Conservation (phyloP, 768 basidiomycete species). For the Tremella fuciformis region DNA sequence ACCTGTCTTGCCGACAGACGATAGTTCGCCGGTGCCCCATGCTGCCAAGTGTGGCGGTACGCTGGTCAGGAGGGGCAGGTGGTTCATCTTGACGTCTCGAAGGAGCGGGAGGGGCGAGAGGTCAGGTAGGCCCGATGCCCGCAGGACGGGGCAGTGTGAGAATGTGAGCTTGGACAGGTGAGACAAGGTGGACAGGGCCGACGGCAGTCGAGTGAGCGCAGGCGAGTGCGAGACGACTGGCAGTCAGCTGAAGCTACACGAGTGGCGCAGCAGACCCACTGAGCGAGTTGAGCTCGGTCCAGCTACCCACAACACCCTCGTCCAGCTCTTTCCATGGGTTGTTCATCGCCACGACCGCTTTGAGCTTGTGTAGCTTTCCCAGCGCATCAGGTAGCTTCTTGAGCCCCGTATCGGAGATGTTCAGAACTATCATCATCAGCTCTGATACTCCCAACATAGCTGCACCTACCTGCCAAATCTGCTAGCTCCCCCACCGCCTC, state of each 20-base stretch:
- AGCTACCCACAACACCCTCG: constrained; percentile 24
- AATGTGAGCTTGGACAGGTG: constrained; percentile 46
- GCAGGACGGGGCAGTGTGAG: constrained; percentile 41
- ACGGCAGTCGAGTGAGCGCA: constrained; percentile 28
- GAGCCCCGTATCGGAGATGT: constrained; percentile 34
- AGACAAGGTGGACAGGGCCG: constrained; percentile 13
- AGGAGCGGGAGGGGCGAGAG: constrained; percentile 33
- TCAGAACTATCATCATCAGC: constrained; percentile 28
- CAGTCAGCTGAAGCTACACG: neutral
- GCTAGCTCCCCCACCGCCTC: constrained; percentile 37
- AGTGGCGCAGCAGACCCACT: constrained; percentile 24
- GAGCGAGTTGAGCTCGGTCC: constrained; percentile 44
- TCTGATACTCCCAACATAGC: neutral
- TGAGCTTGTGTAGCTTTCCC: constrained; percentile 23
- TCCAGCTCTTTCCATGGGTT: constrained; percentile 38
- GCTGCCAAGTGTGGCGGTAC: constrained; percentile 26
- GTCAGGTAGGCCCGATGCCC: constrained; percentile 28
- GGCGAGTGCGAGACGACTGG: constrained; percentile 46
- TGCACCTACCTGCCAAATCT: constrained; percentile 33
- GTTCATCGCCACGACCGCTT: constrained; percentile 45
- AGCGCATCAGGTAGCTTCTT: constrained; percentile 23
- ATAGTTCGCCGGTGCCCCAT: constrained; percentile 42
- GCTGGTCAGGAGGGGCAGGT: constrained; percentile 34
- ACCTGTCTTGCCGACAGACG: constrained; percentile 15
- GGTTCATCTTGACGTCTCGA: constrained; percentile 45